Percentiles rank a stretch among this genome's conserved stretches.
Conservation (phyloP, 345 rosid species). For the Citrus glauca region DNA sequence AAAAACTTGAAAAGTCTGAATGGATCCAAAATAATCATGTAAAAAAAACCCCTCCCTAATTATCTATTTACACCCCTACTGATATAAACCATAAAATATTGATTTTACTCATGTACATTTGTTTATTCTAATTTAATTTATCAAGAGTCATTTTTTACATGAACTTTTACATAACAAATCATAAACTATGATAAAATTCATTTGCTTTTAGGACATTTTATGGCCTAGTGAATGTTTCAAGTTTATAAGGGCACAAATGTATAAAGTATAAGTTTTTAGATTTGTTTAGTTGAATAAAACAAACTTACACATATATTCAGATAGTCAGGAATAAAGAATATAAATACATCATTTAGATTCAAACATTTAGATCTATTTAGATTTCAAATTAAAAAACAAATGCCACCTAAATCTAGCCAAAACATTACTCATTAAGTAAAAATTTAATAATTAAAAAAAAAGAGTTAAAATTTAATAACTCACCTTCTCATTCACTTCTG, state of each 20-base stretch:
- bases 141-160: neutral
- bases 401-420: neutral
- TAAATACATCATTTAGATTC: neutral
- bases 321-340: neutral
- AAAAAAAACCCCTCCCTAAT: neutral
- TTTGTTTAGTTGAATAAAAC: neutral
- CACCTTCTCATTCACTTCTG: constrained; percentile 78
- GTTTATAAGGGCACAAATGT: neutral
- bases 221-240: too few relatives aligned
- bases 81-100: neutral
- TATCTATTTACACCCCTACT: neutral
- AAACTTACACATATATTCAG: neutral
- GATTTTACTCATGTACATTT: neutral
- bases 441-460: too few relatives aligned
- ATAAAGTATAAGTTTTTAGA: neutral
- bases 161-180: neutral
- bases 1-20: neutral
- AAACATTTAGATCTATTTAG: neutral
- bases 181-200: neutral
- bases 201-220: neutral
- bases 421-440: neutral
- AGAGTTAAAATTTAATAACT: neutral
- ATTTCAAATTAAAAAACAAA: neutral
- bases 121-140: neutral
- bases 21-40: neutral